Evolutionary conservation across 352 stramenopile species (phyloP).

Genomic region (Aphanomyces astaci): DNA sequence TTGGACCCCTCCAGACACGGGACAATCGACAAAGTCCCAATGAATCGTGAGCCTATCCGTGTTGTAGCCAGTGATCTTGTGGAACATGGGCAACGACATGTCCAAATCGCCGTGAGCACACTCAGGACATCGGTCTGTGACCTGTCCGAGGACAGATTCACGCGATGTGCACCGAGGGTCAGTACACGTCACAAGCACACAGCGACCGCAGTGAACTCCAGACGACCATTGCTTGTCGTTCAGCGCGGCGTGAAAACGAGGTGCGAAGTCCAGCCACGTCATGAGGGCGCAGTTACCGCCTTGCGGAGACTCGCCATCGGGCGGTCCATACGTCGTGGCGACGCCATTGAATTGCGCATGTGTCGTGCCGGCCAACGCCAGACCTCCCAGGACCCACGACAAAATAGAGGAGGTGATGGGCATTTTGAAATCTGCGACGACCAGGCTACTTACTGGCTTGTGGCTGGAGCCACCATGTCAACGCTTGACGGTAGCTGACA

Average conservation of each 20-base stretch:
- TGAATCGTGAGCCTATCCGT: slow-evolving; percentile 23
- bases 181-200: slow-evolving; percentile 27
- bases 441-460: too few relatives aligned
- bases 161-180: slow-evolving; percentile 9
- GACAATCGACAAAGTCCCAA: slow-evolving; percentile 33
- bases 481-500: too few relatives aligned
- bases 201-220: slow-evolving; percentile 36
- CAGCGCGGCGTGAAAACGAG: slow-evolving; percentile 31
- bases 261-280: slow-evolving; percentile 15
- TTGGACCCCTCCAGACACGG: slow-evolving; percentile 18
- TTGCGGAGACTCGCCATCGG: not conserved
- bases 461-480: too few relatives aligned
- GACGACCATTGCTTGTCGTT: slow-evolving; percentile 44
- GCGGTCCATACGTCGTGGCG: slow-evolving; percentile 22
- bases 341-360: slow-evolving; percentile 1
- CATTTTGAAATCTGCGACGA: not conserved
- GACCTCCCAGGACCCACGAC: not conserved
- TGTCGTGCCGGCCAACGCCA: not conserved
- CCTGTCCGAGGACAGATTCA: slow-evolving; percentile 24
- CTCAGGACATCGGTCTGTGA: slow-evolving; percentile 30
- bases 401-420: not conserved
- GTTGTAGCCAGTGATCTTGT: slow-evolving; percentile 26
- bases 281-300: slow-evolving; percentile 18
- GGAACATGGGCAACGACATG: slow-evolving; percentile 28
- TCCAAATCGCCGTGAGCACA: slow-evolving; percentile 28